These are phyloP conservation scores for Ophiosphaerella herpotricha DNA, from an alignment of 2,329 filamentous ascomycete species.

Conservation along the genomic window DNA sequence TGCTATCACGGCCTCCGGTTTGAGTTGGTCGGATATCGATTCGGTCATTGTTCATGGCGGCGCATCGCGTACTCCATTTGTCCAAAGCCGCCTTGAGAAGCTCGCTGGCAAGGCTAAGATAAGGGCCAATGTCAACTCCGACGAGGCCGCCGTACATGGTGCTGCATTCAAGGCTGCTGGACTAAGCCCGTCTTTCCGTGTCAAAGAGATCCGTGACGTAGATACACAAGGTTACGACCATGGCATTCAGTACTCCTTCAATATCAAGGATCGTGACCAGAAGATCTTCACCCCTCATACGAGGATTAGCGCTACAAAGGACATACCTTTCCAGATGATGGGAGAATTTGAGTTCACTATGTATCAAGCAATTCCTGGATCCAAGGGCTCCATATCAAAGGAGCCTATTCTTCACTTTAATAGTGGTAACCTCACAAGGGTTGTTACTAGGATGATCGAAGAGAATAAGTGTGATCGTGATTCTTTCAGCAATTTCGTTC, in stretches of 20 bases:
- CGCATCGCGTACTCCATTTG: slow-evolving; percentile 86
- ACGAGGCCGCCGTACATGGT: slow-evolving; percentile 94
- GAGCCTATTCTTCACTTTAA: slow-evolving; percentile 68
- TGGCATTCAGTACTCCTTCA: slow-evolving; percentile 74
- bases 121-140: slow-evolving; percentile 92
- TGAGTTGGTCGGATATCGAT: slow-evolving; percentile 77
- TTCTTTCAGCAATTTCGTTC: slow-evolving; percentile 80
- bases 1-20: slow-evolving; percentile 73
- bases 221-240: slow-evolving; percentile 77
- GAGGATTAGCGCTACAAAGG: slow-evolving; percentile 76
- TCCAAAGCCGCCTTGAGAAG: slow-evolving; percentile 85
- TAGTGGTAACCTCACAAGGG: slow-evolving; percentile 84
- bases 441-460: slow-evolving; percentile 76
- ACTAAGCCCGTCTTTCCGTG: slow-evolving; percentile 91
- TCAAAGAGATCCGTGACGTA: slow-evolving; percentile 90
- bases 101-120: slow-evolving; percentile 77
- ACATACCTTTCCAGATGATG: slow-evolving; percentile 80
- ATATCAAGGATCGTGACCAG: slow-evolving; percentile 73
- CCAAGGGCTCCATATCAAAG: slow-evolving; percentile 54
- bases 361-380: slow-evolving; percentile 69
- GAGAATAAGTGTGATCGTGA: slow-evolving; percentile 76
- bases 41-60: slow-evolving; percentile 94
- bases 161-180: slow-evolving; percentile 92
- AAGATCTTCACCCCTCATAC: slow-evolving; percentile 82
- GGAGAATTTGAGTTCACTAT: slow-evolving; percentile 82